Conservation (phyloP, 1,284 basidiomycete species). For the Phlebopus sp. region DNA sequence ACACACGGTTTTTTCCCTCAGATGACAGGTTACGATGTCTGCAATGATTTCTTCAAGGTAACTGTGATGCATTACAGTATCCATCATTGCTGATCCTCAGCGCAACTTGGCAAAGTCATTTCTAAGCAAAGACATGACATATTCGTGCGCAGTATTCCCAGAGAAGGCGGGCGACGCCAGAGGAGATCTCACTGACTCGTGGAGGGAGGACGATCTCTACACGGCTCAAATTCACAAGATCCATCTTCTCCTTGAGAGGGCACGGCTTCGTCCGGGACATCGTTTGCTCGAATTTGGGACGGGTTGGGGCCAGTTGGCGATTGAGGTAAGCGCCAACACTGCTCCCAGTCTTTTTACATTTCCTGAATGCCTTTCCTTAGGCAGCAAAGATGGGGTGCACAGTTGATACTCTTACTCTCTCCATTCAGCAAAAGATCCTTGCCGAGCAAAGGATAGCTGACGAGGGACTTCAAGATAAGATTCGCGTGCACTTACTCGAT, state of each 20-base stretch:
- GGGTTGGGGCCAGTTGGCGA: conserved; percentile 49
- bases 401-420: conserved; percentile 48
- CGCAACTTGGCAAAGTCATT: conserved; percentile 18
- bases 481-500: conserved; percentile 48
- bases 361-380: conserved; percentile 5
- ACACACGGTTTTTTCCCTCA: conserved; percentile 24
- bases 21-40: conserved; percentile 33
- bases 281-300: conserved; percentile 48
- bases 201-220: conserved; percentile 11
- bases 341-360: neutral
- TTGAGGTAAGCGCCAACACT: conserved; percentile 33
- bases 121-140: conserved; percentile 46
- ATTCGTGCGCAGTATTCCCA: conserved; percentile 42
- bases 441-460: conserved; percentile 32
- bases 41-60: conserved; percentile 26
- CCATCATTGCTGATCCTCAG: neutral
- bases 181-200: conserved; percentile 14
- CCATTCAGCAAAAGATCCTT: conserved; percentile 44
- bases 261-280: conserved; percentile 40
- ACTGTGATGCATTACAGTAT: neutral
- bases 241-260: conserved; percentile 39
- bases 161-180: conserved; percentile 29
- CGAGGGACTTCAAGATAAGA: conserved; percentile 23
- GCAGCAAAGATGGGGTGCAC: conserved; percentile 33
- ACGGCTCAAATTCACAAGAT: conserved; percentile 32